Evolutionary conservation across 108 stramenopile species (phyloP).

Genomic region (Parmales sp.): DNA sequence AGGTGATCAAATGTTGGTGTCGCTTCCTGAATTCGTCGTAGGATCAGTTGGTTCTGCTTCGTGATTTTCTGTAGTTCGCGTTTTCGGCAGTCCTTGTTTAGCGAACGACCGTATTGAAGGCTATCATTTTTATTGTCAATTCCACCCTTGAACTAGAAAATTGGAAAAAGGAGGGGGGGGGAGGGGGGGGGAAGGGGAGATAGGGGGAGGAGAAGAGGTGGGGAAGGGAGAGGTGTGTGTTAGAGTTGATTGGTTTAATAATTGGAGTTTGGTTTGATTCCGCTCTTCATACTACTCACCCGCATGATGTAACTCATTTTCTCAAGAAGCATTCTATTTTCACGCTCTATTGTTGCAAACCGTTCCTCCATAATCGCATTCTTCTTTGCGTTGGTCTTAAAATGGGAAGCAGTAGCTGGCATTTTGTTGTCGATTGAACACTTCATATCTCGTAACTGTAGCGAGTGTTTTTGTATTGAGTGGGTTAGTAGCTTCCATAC

Average conservation of each 20-base stretch:
- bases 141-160: conserved; percentile 33
- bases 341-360: conserved; percentile 64
- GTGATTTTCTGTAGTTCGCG: conserved; percentile 68
- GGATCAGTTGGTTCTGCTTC: conserved; percentile 59
- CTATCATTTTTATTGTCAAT: conserved; percentile 46
- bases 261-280: no score
- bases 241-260: no score
- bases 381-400: conserved; percentile 65
- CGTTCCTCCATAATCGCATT: conserved; percentile 64
- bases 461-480: neutral
- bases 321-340: conserved; percentile 68
- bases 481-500: neutral
- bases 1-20: conserved; percentile 64
- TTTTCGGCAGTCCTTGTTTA: conserved; percentile 51
- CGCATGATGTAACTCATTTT: conserved; percentile 77
- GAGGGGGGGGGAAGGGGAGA: neutral
- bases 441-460: conserved; percentile 62
- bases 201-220: neutral
- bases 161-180: neutral
- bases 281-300: no score
- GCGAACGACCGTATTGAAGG: conserved; percentile 37
- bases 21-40: conserved; percentile 45
- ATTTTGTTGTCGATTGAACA: conserved; percentile 65
- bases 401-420: conserved; percentile 43
- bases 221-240: no score